A percentile compares a stretch with the other conserved stretches of the same genome.
Evolutionary conservation across 257 asterid genomes (phyloP).

Genomic region (Oldenlandia corymbosa): DNA sequence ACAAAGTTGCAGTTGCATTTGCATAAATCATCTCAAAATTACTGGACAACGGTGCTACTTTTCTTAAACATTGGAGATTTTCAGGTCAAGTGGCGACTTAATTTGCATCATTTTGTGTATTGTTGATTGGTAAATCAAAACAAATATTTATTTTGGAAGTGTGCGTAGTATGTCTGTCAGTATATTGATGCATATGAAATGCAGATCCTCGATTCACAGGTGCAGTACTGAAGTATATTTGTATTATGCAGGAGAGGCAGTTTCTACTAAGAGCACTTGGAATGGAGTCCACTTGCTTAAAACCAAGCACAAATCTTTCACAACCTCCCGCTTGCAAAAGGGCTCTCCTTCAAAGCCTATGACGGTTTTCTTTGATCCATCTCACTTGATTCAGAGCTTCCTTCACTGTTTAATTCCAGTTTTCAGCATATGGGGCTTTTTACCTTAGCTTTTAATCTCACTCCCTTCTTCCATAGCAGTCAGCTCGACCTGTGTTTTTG

Average conservation of each 20-base stretch:
- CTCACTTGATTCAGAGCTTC: conserved; percentile 27
- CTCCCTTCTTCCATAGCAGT: conserved; percentile 52
- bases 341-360: conserved; percentile 91
- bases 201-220: not conserved
- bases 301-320: conserved; percentile 46
- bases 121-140: too few species aligned
- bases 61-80: not conserved
- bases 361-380: conserved; percentile 34
- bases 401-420: conserved; percentile 29
- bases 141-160: conserved; percentile 4
- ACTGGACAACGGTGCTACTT: not conserved
- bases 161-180: not conserved
- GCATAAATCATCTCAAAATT: not conserved
- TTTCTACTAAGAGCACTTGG: conserved; percentile 89
- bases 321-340: conserved; percentile 94
- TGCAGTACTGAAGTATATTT: not conserved
- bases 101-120: too few species aligned
- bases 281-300: conserved; percentile 56
- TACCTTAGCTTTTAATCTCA: conserved; percentile 34
- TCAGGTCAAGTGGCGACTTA: not conserved
- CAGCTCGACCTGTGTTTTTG: conserved; percentile 62
- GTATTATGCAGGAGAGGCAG: conserved; percentile 81
- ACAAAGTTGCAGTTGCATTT: not conserved
- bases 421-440: conserved; percentile 32
- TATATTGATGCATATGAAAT: not conserved